Evolutionary conservation across 73 alveolate species (phyloP).

Genomic region (Paramecium octaurelia): DNA sequence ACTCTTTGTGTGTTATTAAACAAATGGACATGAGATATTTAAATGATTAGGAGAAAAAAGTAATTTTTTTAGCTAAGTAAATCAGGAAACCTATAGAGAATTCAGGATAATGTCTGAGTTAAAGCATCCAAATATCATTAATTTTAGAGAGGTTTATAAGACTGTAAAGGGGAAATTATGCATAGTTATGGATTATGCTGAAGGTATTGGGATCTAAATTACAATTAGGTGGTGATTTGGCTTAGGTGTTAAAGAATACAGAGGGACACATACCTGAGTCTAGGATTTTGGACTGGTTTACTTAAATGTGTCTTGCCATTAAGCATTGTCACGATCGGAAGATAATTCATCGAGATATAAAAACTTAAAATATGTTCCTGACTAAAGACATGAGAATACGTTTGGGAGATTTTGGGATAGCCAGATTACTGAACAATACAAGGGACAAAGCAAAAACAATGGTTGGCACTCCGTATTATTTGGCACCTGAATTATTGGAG

Average conservation of each 20-base stretch:
- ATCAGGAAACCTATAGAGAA: slow-evolving; percentile 66
- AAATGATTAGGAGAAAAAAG: slow-evolving; percentile 71
- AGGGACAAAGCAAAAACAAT: slow-evolving; percentile 87
- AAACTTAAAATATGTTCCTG: slow-evolving; percentile 89
- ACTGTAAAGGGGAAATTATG: slow-evolving; percentile 79
- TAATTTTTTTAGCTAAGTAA: neutral
- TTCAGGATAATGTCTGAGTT: slow-evolving; percentile 69
- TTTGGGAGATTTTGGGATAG: slow-evolving; percentile 97
- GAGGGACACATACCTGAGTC: slow-evolving; percentile 73
- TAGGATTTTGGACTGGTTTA: slow-evolving; percentile 85
- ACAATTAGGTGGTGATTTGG: slow-evolving; percentile 82
- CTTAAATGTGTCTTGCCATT: slow-evolving; percentile 76
- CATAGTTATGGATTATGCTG: slow-evolving; percentile 79
- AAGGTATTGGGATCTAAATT: slow-evolving; percentile 63
- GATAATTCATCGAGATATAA: slow-evolving; percentile 93
- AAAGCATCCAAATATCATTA: slow-evolving; percentile 89
- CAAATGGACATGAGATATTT: slow-evolving; percentile 72
- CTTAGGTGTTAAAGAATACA: slow-evolving; percentile 61
- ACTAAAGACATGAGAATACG: slow-evolving; percentile 90
- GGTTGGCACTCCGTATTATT: slow-evolving; percentile 97
- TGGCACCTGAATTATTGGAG: slow-evolving; percentile 92
- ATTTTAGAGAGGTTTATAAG: slow-evolving; percentile 78
- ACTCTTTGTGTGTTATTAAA: slow-evolving; percentile 67
- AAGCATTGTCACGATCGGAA: slow-evolving; percentile 93
- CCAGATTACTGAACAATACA: slow-evolving; percentile 88